phyloP scores from a whole-genome alignment of 1,284 basidiomycete genomes.

The Naganishia sp. region DNA sequence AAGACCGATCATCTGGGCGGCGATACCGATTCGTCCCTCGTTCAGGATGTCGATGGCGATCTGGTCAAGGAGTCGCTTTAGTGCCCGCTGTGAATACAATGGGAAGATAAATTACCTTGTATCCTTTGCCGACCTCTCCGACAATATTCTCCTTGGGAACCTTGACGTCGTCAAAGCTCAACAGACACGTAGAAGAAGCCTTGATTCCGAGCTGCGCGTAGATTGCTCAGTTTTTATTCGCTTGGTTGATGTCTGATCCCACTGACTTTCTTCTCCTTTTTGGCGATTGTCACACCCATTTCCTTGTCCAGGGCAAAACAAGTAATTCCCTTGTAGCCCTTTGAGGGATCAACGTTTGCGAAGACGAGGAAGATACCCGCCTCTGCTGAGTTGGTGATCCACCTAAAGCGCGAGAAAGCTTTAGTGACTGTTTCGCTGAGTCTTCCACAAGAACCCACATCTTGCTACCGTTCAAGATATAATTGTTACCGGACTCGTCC shows the following conservation, averaged over 20 bases:
- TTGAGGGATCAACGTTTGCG: constrained; percentile 89
- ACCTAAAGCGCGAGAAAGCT: constrained; percentile 54
- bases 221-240: not conserved
- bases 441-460: constrained; percentile 61
- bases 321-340: constrained; percentile 98
- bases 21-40: constrained; percentile 96
- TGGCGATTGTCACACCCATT: constrained; percentile 95
- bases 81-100: no score
- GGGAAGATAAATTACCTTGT: constrained; percentile 65
- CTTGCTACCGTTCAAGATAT: constrained; percentile 90
- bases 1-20: constrained; percentile 93
- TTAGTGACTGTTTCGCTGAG: not conserved
- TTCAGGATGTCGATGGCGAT: constrained; percentile 97
- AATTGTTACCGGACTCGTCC: constrained; percentile 70
- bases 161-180: constrained; percentile 93
- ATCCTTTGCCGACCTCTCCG: constrained; percentile 80
- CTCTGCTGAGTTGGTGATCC: constrained; percentile 98
- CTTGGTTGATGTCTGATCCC: no score
- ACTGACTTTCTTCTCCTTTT: constrained; percentile 89
- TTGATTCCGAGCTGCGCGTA: constrained; percentile 75
- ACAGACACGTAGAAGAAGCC: constrained; percentile 93
- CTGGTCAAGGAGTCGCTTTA: constrained; percentile 45
- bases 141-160: constrained; percentile 92
- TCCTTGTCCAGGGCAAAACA: constrained; percentile 95
- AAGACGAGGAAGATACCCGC: constrained; percentile 88